A percentile compares a stretch with the other conserved stretches of the same genome.
Conservation (phyloP, 345 rosid species). For the Nasturtium officinale region DNA sequence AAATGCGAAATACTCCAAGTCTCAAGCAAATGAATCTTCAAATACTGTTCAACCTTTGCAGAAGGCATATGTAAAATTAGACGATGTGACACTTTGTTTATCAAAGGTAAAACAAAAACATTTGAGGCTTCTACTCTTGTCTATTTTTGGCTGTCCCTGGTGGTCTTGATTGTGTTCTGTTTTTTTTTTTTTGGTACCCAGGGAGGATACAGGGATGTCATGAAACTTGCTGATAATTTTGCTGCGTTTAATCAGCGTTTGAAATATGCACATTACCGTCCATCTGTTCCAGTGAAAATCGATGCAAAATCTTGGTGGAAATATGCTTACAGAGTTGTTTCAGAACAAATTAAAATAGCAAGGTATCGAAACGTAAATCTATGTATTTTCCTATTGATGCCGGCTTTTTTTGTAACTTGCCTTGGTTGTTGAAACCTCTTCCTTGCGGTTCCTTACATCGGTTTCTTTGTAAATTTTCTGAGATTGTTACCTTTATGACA, state of each 20-base stretch:
- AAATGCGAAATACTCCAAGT: conserved; percentile 76
- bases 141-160: conserved; percentile 20
- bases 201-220: conserved; percentile 84
- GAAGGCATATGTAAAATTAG: conserved; percentile 83
- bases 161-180: conserved; percentile 35
- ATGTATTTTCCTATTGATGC: conserved; percentile 7
- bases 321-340: conserved; percentile 82
- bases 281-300: conserved; percentile 66
- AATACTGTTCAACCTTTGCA: conserved; percentile 60
- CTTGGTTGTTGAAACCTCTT: conserved; percentile 17
- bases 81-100: conserved; percentile 90
- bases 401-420: conserved; percentile 14
- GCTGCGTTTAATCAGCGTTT: conserved; percentile 84
- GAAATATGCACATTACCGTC: conserved; percentile 90
- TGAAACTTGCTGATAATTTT: conserved; percentile 93
- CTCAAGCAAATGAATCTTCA: conserved; percentile 51
- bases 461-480: conserved; percentile 39
- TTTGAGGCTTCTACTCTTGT: conserved; percentile 25
- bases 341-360: conserved; percentile 81
- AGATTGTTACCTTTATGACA: conserved; percentile 56
- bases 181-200: conserved; percentile 44
- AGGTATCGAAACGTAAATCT: conserved; percentile 51
- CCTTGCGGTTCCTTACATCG: conserved; percentile 15
- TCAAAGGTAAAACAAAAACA: conserved; percentile 65
- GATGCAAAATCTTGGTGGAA: conserved; percentile 94